Evolutionary conservation across 2,329 filamentous ascomycete species (phyloP).

Genomic region (Penicillium hesseltinei): DNA sequence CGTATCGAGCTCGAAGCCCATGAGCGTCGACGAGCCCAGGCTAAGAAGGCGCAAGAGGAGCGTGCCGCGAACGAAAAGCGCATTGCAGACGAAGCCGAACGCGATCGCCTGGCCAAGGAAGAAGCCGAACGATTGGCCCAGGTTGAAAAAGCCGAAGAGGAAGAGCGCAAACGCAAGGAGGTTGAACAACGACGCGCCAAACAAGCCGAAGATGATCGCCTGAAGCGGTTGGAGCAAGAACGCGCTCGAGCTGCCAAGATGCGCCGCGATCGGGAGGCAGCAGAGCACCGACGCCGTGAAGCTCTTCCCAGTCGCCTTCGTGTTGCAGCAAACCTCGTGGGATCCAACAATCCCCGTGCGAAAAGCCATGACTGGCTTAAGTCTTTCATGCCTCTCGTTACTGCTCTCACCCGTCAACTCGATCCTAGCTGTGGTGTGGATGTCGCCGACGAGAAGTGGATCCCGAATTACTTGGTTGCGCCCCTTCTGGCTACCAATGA

Average conservation of each 20-base stretch:
- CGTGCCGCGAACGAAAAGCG: conserved; percentile 33
- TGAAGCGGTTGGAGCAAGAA: conserved; percentile 44
- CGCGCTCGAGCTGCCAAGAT: conserved; percentile 43
- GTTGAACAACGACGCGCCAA: conserved; percentile 44
- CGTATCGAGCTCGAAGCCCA: conserved; percentile 29
- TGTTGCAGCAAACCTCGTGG: conserved; percentile 45
- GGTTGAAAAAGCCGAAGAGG: conserved; percentile 44
- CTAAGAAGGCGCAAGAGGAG: conserved; percentile 32
- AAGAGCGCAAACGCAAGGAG: conserved; percentile 43
- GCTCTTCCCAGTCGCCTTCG: conserved; percentile 48
- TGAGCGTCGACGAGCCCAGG: conserved; percentile 25
- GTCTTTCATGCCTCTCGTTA: conserved; percentile 48
- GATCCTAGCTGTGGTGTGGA: conserved; percentile 39
- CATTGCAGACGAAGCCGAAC: conserved; percentile 28
- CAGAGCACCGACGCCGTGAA: conserved; percentile 47
- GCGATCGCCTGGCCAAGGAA: conserved; percentile 33
- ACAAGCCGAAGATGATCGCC: conserved; percentile 48
- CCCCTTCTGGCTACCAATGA: conserved; percentile 51
- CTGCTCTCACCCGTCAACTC: conserved; percentile 44
- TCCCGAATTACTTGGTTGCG: conserved; percentile 51
- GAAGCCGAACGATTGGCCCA: conserved; percentile 37
- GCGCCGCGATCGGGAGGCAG: conserved; percentile 46
- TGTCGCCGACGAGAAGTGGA: conserved; percentile 46
- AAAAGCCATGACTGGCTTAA: conserved; percentile 44
- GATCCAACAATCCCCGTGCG: conserved; percentile 43